These are phyloP conservation scores for Furcasterigmium furcatum DNA, from an alignment of 2,329 filamentous ascomycete genomes.

Conservation along the genomic window DNA sequence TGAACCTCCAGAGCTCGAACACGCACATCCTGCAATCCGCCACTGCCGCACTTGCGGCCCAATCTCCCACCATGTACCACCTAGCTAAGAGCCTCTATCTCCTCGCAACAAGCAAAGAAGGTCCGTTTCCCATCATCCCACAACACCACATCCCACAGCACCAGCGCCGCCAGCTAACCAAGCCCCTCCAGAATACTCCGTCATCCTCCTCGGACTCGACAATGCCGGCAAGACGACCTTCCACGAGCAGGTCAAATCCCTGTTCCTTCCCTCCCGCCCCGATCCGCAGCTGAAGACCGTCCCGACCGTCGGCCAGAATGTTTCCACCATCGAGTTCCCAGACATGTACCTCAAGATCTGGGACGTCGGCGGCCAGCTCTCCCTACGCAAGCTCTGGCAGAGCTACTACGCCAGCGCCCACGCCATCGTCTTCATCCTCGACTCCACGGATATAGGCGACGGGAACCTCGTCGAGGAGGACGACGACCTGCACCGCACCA, in stretches of 20 bases:
- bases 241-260: conserved; percentile 90
- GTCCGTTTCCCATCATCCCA: conserved; percentile 39
- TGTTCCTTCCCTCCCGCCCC: conserved; percentile 65
- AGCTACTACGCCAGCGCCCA: conserved; percentile 93
- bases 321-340: conserved; percentile 83
- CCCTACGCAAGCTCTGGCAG: conserved; percentile 87
- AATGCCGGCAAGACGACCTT: conserved; percentile 98
- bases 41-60: neutral
- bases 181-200: conserved; percentile 75
- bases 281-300: conserved; percentile 79
- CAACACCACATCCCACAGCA: conserved; percentile 7
- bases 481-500: neutral
- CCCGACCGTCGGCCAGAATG: conserved; percentile 95
- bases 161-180: conserved; percentile 1
- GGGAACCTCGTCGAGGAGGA: conserved; percentile 53
- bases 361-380: conserved; percentile 95
- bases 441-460: conserved; percentile 90
- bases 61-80: conserved; percentile 71
- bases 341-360: conserved; percentile 98
- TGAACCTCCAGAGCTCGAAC: neutral
- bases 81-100: conserved; percentile 92
- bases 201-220: conserved; percentile 94
- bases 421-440: conserved; percentile 96
- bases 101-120: conserved; percentile 95
- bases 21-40: neutral